Evolutionary conservation across 805 yeast genomes (phyloP).

Genomic region (Naumovozyma baii): DNA sequence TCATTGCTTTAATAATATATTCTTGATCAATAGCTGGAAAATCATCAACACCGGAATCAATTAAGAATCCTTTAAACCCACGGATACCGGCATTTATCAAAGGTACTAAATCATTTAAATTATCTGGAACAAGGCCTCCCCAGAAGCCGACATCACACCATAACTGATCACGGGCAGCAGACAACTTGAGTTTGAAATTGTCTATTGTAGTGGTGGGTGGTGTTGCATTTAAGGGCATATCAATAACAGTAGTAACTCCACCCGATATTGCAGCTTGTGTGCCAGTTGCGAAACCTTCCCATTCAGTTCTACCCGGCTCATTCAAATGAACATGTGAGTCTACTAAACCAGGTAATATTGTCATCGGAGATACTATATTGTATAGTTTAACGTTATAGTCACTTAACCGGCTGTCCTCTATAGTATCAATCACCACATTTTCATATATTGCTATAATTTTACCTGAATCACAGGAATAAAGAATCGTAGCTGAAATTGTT

Average conservation of each 20-base stretch:
- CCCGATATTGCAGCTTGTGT: conserved; percentile 92
- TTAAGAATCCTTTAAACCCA: conserved; percentile 87
- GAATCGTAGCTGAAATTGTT: conserved; percentile 51
- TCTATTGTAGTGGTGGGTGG: conserved; percentile 88
- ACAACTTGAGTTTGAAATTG: conserved; percentile 63
- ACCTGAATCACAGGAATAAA: conserved; percentile 48
- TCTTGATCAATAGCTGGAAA: conserved; percentile 69
- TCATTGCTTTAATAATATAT: conserved; percentile 62
- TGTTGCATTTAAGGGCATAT: conserved; percentile 92
- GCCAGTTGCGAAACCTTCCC: conserved; percentile 98
- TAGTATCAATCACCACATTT: conserved; percentile 27
- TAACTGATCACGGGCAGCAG: conserved; percentile 70
- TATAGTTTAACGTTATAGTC: conserved; percentile 38
- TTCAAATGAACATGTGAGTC: conserved; percentile 92
- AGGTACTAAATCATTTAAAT: conserved; percentile 59
- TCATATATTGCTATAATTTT: conserved; percentile 47
- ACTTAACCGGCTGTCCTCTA: conserved; percentile 33
- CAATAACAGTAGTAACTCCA: conserved; percentile 91
- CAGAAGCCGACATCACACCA: conserved; percentile 95
- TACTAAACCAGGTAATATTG: conserved; percentile 80
- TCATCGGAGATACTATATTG: conserved; percentile 50
- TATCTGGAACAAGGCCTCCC: conserved; percentile 89
- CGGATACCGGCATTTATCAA: conserved; percentile 79
- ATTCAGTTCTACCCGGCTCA: conserved; percentile 96
- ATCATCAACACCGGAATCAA: conserved; percentile 94